Base-by-base conservation (phyloP, 2,329 filamentous ascomycete species). In the Periconia macrospinosa region DNA sequence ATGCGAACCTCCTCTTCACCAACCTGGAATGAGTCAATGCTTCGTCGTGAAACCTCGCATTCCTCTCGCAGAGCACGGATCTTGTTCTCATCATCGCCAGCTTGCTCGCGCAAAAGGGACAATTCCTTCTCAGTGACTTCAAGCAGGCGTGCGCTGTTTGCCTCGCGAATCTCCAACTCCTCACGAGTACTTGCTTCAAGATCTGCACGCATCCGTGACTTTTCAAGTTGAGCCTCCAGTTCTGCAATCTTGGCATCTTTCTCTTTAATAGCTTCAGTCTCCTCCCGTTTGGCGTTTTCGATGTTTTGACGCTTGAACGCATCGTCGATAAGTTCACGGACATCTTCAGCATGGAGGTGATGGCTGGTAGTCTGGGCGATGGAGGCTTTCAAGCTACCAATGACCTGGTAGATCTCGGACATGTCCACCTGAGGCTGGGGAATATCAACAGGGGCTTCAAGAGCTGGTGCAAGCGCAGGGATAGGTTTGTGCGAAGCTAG, bases 61-160 rank as follows among this genome's bases (percentile, higher is more conserved):
- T 80, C 76, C n/a, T 75, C 71, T 30, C 75, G 71, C 56, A 80
- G 63, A 11, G 73, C 72, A 30, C 70, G 71, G 27, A 78, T 66
- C 53, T 74, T 76, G 49, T 67, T 67, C 46, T 75, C 73, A 30
- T 79, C 75, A 52, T 80, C 78, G 23, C 66, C 62, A 37, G 72
- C 67, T 27, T 75, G 67, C 23, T 78, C 73, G 20, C 77, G 75
- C 6, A 80, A 68, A 1, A 79, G 67, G n/a, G 67, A 62, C 19
- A 81, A 67, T 53, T 81, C 79, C 57, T 81, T 78, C 52, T 81
- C 79, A 6, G 77, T 78, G 41, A 81, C 73, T 49, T 75, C 75
- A n/a, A 81, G 69, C 47, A 78, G 67, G 48, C 75, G 72, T 53
- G 73, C 66, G 13, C 72, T 71, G 49, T 80, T 76, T 6, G 64